A percentile compares a stretch with the other conserved stretches of the same genome.
These are phyloP conservation scores for Alopecurus myosuroides DNA, from an alignment of 176 grass and related monocot species.

Conservation along the genomic window DNA sequence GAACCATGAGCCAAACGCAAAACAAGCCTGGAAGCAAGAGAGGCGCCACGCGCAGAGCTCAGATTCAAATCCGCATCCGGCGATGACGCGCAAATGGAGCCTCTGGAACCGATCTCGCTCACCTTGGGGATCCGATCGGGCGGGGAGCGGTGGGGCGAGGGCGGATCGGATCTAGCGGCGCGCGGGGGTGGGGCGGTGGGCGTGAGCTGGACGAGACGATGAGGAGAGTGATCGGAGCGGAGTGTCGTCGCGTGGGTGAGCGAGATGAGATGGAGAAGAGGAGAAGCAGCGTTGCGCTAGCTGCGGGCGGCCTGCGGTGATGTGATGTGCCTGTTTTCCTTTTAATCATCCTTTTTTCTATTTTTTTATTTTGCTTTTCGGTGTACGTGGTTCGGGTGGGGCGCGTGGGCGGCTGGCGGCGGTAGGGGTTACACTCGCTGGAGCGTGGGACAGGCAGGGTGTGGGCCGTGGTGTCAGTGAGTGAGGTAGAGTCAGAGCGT, in stretches of 20 bases:
- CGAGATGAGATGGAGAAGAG: not conserved
- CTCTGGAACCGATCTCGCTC: not conserved
- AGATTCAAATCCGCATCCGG: not conserved
- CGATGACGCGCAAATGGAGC: not conserved
- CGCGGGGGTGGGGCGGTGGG: not conserved
- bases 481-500: not conserved
- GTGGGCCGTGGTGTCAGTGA: not conserved
- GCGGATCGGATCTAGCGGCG: not conserved
- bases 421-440: not conserved
- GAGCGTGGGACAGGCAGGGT: not conserved
- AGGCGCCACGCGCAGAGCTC: not conserved
- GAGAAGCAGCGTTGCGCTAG: conserved; percentile 1
- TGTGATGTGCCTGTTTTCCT: not conserved
- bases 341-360: not conserved
- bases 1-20: conserved; percentile 47
- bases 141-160: not conserved
- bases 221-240: conserved; percentile 33
- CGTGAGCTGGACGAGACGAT: conserved; percentile 22
- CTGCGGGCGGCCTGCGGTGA: not conserved
- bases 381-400: not conserved
- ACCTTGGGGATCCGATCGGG: conserved; percentile 48
- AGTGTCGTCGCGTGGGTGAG: not conserved
- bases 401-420: not conserved
- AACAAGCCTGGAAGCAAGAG: conserved; percentile 13
- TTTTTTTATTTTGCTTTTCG: not conserved